Evolutionary conservation across 2,329 filamentous ascomycete species (phyloP).

Genomic region (Arachnopeziza araneosa): DNA sequence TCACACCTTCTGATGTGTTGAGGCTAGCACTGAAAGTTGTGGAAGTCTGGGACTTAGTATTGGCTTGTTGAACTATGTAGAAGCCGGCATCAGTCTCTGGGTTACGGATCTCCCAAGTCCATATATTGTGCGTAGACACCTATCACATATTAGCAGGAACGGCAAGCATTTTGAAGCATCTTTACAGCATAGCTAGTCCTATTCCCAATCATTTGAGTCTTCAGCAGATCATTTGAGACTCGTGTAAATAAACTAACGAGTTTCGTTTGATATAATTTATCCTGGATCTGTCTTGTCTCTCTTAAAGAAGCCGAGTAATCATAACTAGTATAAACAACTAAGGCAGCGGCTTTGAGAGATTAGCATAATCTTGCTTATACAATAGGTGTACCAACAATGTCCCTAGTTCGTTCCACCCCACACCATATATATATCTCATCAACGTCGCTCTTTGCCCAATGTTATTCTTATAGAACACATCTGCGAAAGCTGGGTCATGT

Average conservation of each 20-base stretch:
- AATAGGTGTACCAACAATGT: slow-evolving; percentile 33
- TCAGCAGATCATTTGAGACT: slow-evolving; percentile 43
- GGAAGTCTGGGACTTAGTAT: slow-evolving; percentile 38
- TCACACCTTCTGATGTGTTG: slow-evolving; percentile 40
- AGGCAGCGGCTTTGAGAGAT: slow-evolving; percentile 33
- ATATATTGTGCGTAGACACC: slow-evolving; percentile 30
- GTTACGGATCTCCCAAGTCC: slow-evolving; percentile 47
- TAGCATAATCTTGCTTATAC: not conserved
- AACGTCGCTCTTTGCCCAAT: slow-evolving; percentile 45
- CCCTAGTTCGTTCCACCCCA: slow-evolving; percentile 54
- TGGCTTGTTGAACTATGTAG: slow-evolving; percentile 43
- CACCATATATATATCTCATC: slow-evolving; percentile 46
- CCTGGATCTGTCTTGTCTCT: slow-evolving; percentile 47
- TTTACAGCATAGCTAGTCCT: slow-evolving; percentile 42
- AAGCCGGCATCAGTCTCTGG: slow-evolving; percentile 45
- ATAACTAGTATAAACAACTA: slow-evolving; percentile 43
- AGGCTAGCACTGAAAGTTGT: slow-evolving; percentile 43
- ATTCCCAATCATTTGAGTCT: slow-evolving; percentile 49
- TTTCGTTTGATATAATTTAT: slow-evolving; percentile 50
- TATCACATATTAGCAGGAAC: not conserved
- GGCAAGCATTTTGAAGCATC: not conserved
- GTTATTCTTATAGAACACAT: slow-evolving; percentile 53
- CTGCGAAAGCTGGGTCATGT: slow-evolving; percentile 42
- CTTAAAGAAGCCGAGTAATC: slow-evolving; percentile 44
- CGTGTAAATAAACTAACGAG: slow-evolving; percentile 48